Evolutionary conservation across 2,329 filamentous ascomycete genomes (phyloP).

Genomic region (Samsoniella hepiali): DNA sequence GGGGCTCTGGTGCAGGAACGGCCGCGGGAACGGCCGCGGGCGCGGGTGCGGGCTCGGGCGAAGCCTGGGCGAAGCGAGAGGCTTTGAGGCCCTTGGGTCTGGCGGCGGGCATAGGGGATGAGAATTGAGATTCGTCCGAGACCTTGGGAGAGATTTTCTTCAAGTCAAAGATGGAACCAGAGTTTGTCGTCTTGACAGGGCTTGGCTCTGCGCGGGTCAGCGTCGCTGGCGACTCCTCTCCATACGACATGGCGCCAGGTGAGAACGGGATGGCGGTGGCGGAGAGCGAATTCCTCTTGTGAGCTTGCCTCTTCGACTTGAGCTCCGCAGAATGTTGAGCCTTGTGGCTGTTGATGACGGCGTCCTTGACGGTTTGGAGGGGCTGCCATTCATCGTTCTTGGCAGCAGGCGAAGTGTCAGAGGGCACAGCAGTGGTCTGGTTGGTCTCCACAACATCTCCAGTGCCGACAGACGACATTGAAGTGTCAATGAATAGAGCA

Average conservation of each 20-base stretch:
- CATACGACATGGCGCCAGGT: slow-evolving; percentile 38
- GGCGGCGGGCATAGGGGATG: slow-evolving; percentile 41
- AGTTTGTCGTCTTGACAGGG: slow-evolving; percentile 7
- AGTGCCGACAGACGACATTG: slow-evolving; percentile 50
- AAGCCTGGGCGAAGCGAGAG: slow-evolving; percentile 43
- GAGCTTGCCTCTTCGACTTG: slow-evolving; percentile 1
- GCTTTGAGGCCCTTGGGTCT: slow-evolving; percentile 42
- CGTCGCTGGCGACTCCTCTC: slow-evolving; percentile 25
- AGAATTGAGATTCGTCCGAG: slow-evolving; percentile 45
- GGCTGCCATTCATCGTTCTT: slow-evolving; percentile 8
- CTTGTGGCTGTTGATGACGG: slow-evolving; percentile 38
- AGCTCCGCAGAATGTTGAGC: slow-evolving; percentile 15
- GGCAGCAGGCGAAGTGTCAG: slow-evolving; percentile 47
- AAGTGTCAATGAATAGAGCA: slow-evolving; percentile 44
- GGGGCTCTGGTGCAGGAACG: slow-evolving; percentile 24
- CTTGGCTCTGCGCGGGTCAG: slow-evolving; percentile 9
- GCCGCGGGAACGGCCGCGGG: slow-evolving; percentile 13
- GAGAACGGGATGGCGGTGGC: slow-evolving; percentile 69
- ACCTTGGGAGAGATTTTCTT: slow-evolving; percentile 17
- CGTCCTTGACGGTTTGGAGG: slow-evolving; percentile 28
- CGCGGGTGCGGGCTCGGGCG: slow-evolving; percentile 30
- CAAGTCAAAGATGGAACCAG: slow-evolving; percentile 2
- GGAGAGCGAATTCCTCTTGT: slow-evolving; percentile 53
- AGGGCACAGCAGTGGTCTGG: slow-evolving; percentile 49
- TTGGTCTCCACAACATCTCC: slow-evolving; percentile 55